Percentiles rank a stretch among this genome's conserved stretches.
Conservation (phyloP, 2,329 filamentous ascomycete genomes). For the Orbilia oligospora region DNA sequence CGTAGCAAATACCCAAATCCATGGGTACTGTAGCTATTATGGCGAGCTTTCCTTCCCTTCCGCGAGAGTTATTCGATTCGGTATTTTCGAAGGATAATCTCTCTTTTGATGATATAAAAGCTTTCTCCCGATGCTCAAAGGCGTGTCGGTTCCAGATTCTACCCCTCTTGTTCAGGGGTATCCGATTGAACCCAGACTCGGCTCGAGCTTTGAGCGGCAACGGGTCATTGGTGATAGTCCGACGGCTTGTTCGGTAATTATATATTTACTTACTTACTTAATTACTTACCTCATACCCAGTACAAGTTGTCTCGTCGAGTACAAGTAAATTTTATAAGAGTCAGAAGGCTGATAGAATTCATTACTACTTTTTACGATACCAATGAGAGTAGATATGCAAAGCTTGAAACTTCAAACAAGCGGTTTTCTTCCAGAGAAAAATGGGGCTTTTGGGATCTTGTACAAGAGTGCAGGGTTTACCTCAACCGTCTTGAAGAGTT, state of each 20-base stretch:
- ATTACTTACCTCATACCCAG: too few species aligned
- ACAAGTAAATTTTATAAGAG: too few species aligned
- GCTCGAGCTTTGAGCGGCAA: neutral
- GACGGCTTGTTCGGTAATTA: neutral
- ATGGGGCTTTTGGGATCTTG: neutral
- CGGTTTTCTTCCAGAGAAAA: neutral
- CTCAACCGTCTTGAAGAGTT: neutral
- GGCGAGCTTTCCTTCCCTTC: neutral
- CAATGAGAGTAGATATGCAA: neutral
- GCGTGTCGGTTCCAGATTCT: neutral
- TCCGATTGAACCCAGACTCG: neutral
- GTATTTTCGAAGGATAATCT: neutral
- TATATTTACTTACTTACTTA: too few species aligned
- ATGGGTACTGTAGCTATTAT: too few species aligned
- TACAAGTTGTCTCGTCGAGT: too few species aligned
- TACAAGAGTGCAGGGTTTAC: neutral
- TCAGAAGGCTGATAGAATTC: too few species aligned
- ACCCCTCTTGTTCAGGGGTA: neutral
- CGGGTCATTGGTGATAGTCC: neutral
- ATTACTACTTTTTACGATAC: too few species aligned
- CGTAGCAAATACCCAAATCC: too few species aligned
- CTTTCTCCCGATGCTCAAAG: neutral
- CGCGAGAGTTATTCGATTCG: neutral
- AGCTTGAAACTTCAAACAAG: neutral
- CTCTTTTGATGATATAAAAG: neutral